Conservation (phyloP, 2,329 filamentous ascomycete species). For the Cordyceps farinosa region DNA sequence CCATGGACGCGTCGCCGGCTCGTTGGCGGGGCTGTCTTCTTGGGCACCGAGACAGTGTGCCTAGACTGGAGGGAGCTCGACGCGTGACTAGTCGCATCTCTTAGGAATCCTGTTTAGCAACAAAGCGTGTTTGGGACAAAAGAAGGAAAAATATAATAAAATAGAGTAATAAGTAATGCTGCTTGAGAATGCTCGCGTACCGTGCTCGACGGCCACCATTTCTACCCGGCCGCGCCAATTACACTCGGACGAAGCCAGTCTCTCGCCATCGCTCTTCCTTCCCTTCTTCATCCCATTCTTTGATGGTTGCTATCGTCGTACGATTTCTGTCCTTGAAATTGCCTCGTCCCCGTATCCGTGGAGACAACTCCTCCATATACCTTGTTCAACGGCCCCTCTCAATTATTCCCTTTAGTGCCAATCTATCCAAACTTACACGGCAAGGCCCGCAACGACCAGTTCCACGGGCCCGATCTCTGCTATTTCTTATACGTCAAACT, state of each 20-base stretch:
- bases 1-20: neutral
- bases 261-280: neutral
- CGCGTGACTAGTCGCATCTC: neutral
- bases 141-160: neutral
- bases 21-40: neutral
- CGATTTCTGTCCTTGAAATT: neutral
- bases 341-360: constrained; percentile 3
- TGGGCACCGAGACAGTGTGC: neutral
- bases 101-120: constrained; percentile 12
- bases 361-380: neutral
- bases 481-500: neutral
- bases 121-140: constrained; percentile 11
- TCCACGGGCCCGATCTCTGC: neutral
- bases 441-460: neutral
- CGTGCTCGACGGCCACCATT: neutral
- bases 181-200: neutral
- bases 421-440: neutral
- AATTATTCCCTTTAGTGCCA: neutral
- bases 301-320: constrained; percentile 7
- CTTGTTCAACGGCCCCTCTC: neutral
- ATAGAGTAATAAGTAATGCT: neutral
- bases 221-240: neutral
- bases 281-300: neutral
- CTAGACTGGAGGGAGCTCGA: neutral
- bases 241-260: neutral